Percentiles rank a stretch among this genome's conserved stretches.
phyloP scores from a whole-genome alignment of 345 rosid genomes.

The Raphanus sativus region DNA sequence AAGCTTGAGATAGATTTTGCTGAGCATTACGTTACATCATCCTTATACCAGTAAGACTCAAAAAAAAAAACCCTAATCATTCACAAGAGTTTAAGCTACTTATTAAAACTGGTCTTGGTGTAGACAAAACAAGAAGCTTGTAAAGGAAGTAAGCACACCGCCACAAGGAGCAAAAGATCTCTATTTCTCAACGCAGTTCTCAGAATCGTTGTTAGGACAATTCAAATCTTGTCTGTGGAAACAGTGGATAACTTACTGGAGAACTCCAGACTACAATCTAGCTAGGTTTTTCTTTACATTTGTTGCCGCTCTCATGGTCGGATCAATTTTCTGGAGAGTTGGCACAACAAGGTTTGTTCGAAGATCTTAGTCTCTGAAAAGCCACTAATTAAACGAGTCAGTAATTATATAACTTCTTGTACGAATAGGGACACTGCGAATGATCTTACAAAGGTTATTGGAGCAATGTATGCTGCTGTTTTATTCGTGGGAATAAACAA shows the following conservation, averaged over 20 bases:
- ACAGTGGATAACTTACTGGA: conserved; percentile 72
- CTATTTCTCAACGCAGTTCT: conserved; percentile 48
- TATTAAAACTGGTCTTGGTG: conserved; percentile 7
- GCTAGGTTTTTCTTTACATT: conserved; percentile 59
- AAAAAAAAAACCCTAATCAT: neutral
- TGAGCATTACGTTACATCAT: conserved; percentile 57
- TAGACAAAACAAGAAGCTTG: conserved; percentile 60
- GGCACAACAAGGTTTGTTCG: conserved; percentile 52
- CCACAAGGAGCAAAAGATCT: conserved; percentile 52
- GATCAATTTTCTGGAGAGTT: conserved; percentile 62
- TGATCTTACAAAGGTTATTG: conserved; percentile 63
- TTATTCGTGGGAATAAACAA: conserved; percentile 67
- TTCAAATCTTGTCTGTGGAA: conserved; percentile 72
- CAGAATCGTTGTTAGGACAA: conserved; percentile 56
- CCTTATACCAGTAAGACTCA: conserved; percentile 56
- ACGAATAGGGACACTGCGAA: conserved; percentile 41
- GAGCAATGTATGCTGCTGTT: conserved; percentile 68
- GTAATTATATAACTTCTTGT: neutral
- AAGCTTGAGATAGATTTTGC: conserved; percentile 73
- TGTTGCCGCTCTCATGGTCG: conserved; percentile 52
- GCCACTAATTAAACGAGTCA: neutral
- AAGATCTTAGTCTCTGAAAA: neutral
- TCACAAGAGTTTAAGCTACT: neutral
- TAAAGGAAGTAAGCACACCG: conserved; percentile 57
- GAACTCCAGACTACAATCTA: conserved; percentile 72